phyloP scores from a whole-genome alignment of 352 stramenopile genomes.

The Globisporangium cystogenes region DNA sequence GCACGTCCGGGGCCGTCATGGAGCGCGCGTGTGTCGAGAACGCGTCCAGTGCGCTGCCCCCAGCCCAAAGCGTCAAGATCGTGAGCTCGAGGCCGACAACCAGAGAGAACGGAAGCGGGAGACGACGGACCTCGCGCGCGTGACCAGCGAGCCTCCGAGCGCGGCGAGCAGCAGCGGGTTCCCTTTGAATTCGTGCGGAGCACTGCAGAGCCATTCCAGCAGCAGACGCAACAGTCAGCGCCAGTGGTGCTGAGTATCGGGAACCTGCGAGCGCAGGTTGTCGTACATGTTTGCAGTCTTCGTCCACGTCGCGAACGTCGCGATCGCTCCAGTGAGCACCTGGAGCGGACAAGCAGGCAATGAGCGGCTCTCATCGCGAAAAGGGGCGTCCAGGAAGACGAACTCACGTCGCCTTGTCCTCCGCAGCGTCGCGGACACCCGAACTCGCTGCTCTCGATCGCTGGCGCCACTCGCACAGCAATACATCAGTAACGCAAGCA shows the following conservation, averaged over 20 bases:
- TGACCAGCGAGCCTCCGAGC: slow-evolving; percentile 76
- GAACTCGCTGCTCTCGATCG: slow-evolving; percentile 52
- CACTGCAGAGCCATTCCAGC: slow-evolving; percentile 1
- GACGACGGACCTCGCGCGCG: slow-evolving; percentile 49
- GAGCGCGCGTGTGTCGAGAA: slow-evolving; percentile 63
- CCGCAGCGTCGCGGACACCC: slow-evolving; percentile 85
- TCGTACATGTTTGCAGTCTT: slow-evolving; percentile 33
- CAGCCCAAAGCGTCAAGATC: not conserved
- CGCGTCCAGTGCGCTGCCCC: slow-evolving; percentile 39
- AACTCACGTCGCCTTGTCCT: slow-evolving; percentile 87
- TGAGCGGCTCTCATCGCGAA: not conserved
- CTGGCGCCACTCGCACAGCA: slow-evolving; percentile 15
- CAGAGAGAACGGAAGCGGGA: too few species aligned
- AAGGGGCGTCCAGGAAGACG: not conserved
- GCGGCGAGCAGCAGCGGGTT: slow-evolving; percentile 68
- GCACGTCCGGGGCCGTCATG: slow-evolving; percentile 84
- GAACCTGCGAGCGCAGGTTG: too few species aligned
- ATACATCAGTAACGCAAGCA: not conserved
- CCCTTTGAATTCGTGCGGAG: slow-evolving; percentile 20
- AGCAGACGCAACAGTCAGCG: not conserved
- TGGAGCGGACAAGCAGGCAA: slow-evolving; percentile 11
- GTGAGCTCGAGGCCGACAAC: not conserved
- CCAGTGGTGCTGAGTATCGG: too few species aligned
- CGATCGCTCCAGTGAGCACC: slow-evolving; percentile 79
- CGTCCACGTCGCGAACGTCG: slow-evolving; percentile 74